Evolutionary conservation across 306 rosid genomes (phyloP), one percentile per base, ranked within the genome.

Genomic region (Gillenia trifoliata): DNA sequence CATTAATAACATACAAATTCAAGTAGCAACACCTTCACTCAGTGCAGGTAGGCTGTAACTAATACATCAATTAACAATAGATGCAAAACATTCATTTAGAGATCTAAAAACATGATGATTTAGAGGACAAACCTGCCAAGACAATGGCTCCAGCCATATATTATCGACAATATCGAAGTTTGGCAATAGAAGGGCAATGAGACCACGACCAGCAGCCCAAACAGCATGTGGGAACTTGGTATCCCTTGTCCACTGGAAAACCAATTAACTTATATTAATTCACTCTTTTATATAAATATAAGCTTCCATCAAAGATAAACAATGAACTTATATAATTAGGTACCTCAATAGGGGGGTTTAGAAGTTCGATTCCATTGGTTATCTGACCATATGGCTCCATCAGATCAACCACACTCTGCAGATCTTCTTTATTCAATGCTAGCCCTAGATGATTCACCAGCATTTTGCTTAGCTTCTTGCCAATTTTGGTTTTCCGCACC

Each of bases 311-410:
- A 47, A 38, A 8, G n/a, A 47, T 12, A 47, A 47, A 12, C 4
- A 47, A 47, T 47, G 54, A 47, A 47, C 54, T 15, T 47, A 47
- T 47, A 16, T 47, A 69, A 30, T 2, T 29, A 20, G 26, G 81
- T 90, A 93, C 98, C 80, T 91, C 89, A 75, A 86, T 84, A 72
- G 97, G 97, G 59, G 98, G 97, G 73, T 87, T 93, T 66, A 93
- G 86, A 84, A 89, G 87, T 86, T 93, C 98, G 67, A 93, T 86
- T 81, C 98, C 98, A 75, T 91, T 91, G 90, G 84, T 89, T 83
- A 93, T 89, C 88, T 93, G 98, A 64, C 98, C 98, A 82, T 93
- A 93, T 56, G 98, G 98, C 73, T 93, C 98, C 98, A 93, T 93
- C 76, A 91, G 82, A 68, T 91, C 96, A 78, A 89, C 98, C 87